Base-by-base conservation (phyloP, 805 yeast species). In the Candida montana region DNA sequence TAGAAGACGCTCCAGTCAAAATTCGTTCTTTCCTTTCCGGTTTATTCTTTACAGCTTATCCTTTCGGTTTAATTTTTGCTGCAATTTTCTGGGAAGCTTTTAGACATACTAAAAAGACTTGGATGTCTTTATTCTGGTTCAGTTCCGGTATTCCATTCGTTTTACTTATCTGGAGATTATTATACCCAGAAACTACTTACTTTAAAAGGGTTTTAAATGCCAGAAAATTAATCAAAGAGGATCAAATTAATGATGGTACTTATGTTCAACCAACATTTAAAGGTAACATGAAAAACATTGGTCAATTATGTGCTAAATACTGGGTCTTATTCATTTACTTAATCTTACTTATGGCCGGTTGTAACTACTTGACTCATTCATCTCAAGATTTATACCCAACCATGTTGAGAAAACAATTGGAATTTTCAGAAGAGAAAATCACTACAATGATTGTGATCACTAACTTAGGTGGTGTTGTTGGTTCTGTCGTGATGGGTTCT, bases 121-220 rank as follows among this genome's bases (percentile, higher is more conserved):
- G 91, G 91, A 69, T 83, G 53, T 68, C 85, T 1, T 62, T 81
- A 35, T 83, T 79, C 62, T 83, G 89, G 89, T 81, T 83, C 54
- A 72, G 79, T 30, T 74, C 87, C 11, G 81, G 82, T 32, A 71
- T 80, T 4, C 81, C 86, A 4, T 71, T 75, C 20, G 48, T 81
- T 5, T 65, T 83, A 41, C 71, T 79, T 30, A 44, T 65, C 29
- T 80, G 81, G 80, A 71, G 89, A 59, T 48, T 71, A 45, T 52
- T 65, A 28, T 63, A 74, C 33, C 83, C 83, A 3, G 89, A 83
- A 59, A 77, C 87, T 3, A 73, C 69, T 26, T 67, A 74, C 17
- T 81, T 71, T 58, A 48, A 59, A 24, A 52, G 53, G 35, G 59
- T 59, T 10, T 46, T 61, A 45, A 62, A 57, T 34, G 64, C 63